These are phyloP conservation scores for Oropetium thomaeum DNA, from an alignment of 176 grass and related monocot species.

Conservation along the genomic window DNA sequence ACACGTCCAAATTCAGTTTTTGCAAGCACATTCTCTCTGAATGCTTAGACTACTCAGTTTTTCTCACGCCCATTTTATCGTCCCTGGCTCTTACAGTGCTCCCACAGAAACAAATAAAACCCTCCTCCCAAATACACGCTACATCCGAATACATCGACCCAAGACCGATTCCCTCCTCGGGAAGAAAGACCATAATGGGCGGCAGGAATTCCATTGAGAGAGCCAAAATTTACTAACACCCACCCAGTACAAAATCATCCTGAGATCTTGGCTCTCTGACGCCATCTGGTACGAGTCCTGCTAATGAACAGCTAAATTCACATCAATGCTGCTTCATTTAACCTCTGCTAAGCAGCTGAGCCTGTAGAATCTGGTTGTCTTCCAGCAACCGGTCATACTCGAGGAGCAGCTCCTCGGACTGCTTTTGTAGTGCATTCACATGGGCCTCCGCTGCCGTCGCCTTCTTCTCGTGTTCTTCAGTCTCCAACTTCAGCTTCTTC, in stretches of 20 bases:
- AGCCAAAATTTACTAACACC: background rate
- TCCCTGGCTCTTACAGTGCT: background rate
- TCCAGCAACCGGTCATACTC: conserved; percentile 87
- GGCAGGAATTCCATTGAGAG: background rate
- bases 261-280: background rate
- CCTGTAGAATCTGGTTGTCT: conserved; percentile 88
- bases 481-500: conserved; percentile 60
- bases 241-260: background rate
- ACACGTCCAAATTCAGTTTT: background rate
- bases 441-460: conserved; percentile 53
- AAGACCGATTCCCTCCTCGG: background rate
- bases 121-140: conserved; percentile 4
- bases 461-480: conserved; percentile 52
- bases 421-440: conserved; percentile 73
- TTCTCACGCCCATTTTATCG: background rate
- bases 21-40: background rate
- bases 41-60: background rate
- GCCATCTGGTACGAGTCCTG: background rate
- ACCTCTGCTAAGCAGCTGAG: conserved; percentile 58
- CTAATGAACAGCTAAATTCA: background rate
- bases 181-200: background rate
- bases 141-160: background rate
- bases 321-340: background rate
- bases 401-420: conserved; percentile 73
- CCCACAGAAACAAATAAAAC: background rate